These are phyloP conservation scores for Alternaria arborescens DNA, from an alignment of 2,329 filamentous ascomycete species.

Conservation along the genomic window DNA sequence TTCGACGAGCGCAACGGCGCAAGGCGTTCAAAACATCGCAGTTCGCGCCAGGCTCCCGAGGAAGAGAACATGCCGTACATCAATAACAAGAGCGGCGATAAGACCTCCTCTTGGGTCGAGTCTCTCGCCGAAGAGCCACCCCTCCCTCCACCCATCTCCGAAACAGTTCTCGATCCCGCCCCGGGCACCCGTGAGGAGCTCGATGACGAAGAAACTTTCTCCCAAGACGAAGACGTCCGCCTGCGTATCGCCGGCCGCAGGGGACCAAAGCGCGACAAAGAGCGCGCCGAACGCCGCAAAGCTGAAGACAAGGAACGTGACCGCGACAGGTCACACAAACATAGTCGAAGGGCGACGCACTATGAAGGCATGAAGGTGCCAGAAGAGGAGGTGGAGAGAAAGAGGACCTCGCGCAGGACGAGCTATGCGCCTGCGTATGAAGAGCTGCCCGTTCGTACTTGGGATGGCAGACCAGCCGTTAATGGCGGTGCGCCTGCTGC, in stretches of 20 bases:
- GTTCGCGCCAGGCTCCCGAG: conserved; percentile 37
- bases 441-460: conserved; percentile 47
- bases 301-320: conserved; percentile 39
- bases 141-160: conserved; percentile 55
- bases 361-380: conserved; percentile 33
- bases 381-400: conserved; percentile 34
- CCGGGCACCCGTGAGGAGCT: conserved; percentile 36
- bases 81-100: conserved; percentile 53
- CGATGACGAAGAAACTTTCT: conserved; percentile 47
- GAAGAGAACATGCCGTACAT: conserved; percentile 49
- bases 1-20: conserved; percentile 55
- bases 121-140: conserved; percentile 57
- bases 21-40: conserved; percentile 37
- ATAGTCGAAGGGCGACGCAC: conserved; percentile 37
- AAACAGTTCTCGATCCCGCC: conserved; percentile 57
- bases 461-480: conserved; percentile 53
- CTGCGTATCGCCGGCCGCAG: conserved; percentile 45
- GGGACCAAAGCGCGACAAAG: conserved; percentile 42
- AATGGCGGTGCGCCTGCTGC: conserved; percentile 34
- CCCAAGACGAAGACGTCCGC: conserved; percentile 51
- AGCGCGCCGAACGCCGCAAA: conserved; percentile 39
- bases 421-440: conserved; percentile 45
- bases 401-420: conserved; percentile 39
- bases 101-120: conserved; percentile 61
- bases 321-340: conserved; percentile 37